Conservation (phyloP, 768 basidiomycete genomes). For the Lactarius tabidus region DNA sequence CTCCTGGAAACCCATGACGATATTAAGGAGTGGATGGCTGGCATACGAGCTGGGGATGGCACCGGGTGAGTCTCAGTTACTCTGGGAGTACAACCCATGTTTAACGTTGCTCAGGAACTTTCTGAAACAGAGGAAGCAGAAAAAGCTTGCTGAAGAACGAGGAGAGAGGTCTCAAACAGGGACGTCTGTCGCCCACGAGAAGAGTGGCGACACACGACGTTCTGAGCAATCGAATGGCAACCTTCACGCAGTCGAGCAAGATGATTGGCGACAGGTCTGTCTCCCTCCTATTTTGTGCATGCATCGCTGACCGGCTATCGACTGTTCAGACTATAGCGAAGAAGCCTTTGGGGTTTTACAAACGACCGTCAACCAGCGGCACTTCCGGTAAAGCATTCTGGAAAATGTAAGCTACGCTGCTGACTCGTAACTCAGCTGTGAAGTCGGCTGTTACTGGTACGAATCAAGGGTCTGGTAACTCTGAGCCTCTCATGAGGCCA, state of each 20-base stretch:
- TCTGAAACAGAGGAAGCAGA: slow-evolving; percentile 44
- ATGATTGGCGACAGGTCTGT: slow-evolving; percentile 17
- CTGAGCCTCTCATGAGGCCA: background rate
- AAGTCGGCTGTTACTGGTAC: background rate
- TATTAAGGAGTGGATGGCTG: slow-evolving; percentile 50
- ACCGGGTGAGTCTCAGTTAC: slow-evolving; percentile 47
- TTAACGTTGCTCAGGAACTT: slow-evolving; percentile 35
- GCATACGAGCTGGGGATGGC: slow-evolving; percentile 53
- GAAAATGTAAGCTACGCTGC: background rate
- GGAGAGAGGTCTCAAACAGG: slow-evolving; percentile 9
- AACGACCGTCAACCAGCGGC: slow-evolving; percentile 6
- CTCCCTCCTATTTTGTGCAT: background rate
- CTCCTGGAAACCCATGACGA: slow-evolving; percentile 39
- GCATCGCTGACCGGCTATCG: background rate
- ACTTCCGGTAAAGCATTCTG: background rate
- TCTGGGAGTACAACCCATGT: slow-evolving; percentile 8
- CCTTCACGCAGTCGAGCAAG: background rate
- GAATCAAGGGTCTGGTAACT: background rate
- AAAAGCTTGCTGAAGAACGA: slow-evolving; percentile 16
- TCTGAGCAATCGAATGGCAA: background rate
- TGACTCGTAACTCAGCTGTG: slow-evolving; percentile 5
- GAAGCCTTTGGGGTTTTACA: slow-evolving; percentile 11
- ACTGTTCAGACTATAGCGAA: slow-evolving; percentile 9
- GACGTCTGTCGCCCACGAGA: background rate
- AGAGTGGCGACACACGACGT: background rate